Percentiles rank a stretch among this genome's conserved stretches.
phyloP scores from a whole-genome alignment of 2,329 filamentous ascomycete genomes.

The Calonectria ilicicola region DNA sequence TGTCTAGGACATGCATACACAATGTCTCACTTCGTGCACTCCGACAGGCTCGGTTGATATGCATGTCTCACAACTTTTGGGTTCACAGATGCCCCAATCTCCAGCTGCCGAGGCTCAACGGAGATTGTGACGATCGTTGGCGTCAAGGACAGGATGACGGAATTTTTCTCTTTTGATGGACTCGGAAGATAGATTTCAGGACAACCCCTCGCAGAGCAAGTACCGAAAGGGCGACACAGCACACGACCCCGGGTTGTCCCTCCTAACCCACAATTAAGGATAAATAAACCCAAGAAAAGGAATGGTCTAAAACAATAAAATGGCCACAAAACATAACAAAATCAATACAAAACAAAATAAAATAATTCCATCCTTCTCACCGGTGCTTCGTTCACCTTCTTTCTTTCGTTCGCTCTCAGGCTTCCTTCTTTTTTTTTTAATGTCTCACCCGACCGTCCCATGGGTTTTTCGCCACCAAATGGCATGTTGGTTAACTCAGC shows the following conservation, averaged over 20 bases:
- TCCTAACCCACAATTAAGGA: background rate
- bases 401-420: background rate
- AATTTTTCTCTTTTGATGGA: background rate
- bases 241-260: background rate
- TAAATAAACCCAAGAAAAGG: background rate
- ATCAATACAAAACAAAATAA: background rate
- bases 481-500: background rate
- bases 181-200: background rate
- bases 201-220: background rate
- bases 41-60: slow-evolving; percentile 48
- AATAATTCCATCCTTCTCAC: background rate
- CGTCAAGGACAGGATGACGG: background rate
- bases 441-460: background rate
- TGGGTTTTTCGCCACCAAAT: background rate
- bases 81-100: slow-evolving; percentile 6
- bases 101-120: slow-evolving; percentile 1
- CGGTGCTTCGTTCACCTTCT: background rate
- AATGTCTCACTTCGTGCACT: slow-evolving; percentile 52
- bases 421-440: background rate
- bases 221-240: background rate
- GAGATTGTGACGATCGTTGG: slow-evolving; percentile 4
- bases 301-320: background rate
- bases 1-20: slow-evolving; percentile 50
- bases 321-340: background rate
- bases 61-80: slow-evolving; percentile 39